Evolutionary conservation across 805 yeast genomes (phyloP).

Genomic region (Nakazawaea populi): DNA sequence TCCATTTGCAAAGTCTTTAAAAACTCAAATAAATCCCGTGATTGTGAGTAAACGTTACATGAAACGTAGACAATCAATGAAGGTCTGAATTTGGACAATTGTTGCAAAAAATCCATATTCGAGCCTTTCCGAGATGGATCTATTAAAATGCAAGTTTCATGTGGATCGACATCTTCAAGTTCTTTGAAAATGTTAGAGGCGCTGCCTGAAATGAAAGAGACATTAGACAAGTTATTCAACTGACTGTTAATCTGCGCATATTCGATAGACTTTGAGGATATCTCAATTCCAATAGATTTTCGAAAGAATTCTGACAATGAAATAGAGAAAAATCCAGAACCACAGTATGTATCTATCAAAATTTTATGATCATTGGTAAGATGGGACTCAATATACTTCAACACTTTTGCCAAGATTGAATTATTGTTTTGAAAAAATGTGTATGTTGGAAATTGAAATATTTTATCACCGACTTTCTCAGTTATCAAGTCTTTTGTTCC

Average conservation of each 20-base stretch:
- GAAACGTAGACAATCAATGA: constrained; percentile 33
- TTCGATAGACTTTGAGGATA: constrained; percentile 26
- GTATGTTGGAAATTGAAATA: constrained; percentile 32
- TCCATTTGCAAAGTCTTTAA: constrained; percentile 17
- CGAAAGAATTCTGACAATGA: constrained; percentile 23
- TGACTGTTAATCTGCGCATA: constrained; percentile 34
- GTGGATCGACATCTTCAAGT: constrained; percentile 25
- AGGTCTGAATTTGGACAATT: constrained; percentile 31
- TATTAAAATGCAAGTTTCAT: constrained; percentile 31
- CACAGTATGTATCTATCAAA: constrained; percentile 39
- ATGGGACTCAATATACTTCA: constrained; percentile 24
- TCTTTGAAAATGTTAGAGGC: constrained; percentile 31
- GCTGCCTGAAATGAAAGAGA: constrained; percentile 30
- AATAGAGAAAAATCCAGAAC: constrained; percentile 39
- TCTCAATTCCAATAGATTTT: constrained; percentile 36
- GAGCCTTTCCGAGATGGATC: constrained; percentile 43
- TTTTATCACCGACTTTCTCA: constrained; percentile 27
- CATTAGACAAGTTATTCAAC: constrained; percentile 25
- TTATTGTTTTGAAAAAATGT: constrained; percentile 37
- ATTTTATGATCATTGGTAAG: constrained; percentile 18
- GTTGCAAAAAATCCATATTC: constrained; percentile 27
- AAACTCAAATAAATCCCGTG: constrained; percentile 32
- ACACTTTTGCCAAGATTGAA: constrained; percentile 28
- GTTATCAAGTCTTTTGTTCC: constrained; percentile 26
- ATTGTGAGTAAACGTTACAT: constrained; percentile 41